Evolutionary conservation across 2,329 filamentous ascomycete species (phyloP).

Genomic region (Xylariaceae sp.): DNA sequence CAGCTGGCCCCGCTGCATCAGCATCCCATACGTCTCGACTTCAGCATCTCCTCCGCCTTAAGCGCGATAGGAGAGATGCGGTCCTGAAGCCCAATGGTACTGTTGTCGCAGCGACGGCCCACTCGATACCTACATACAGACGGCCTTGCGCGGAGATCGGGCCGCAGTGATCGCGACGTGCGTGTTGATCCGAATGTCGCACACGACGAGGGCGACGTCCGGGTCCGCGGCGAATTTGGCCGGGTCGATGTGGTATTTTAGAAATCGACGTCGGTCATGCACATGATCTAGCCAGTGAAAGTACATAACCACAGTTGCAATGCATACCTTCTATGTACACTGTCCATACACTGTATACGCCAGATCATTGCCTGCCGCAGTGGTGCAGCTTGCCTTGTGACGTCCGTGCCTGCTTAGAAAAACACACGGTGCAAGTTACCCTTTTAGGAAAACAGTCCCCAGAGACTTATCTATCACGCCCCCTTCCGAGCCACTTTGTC

Average conservation of each 20-base stretch:
- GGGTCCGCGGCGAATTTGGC: slow-evolving; percentile 43
- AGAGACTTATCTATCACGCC: too few species aligned
- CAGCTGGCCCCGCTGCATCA: slow-evolving; percentile 26
- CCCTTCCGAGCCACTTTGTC: too few species aligned
- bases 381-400: too few species aligned
- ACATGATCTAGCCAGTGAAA: too few species aligned
- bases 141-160: slow-evolving; percentile 49
- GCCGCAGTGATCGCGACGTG: slow-evolving; percentile 47
- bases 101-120: slow-evolving; percentile 44
- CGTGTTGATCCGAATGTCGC: slow-evolving; percentile 48
- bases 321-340: too few species aligned
- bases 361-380: too few species aligned
- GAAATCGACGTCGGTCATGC: too few species aligned
- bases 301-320: too few species aligned
- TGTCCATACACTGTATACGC: too few species aligned
- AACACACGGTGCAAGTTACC: too few species aligned
- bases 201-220: slow-evolving; percentile 51
- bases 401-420: too few species aligned
- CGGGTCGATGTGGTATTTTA: slow-evolving; percentile 50
- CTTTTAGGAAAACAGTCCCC: too few species aligned
- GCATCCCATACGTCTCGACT: slow-evolving; percentile 40
- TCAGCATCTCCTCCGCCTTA: slow-evolving; percentile 42
- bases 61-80: slow-evolving; percentile 38
- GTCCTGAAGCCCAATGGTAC: slow-evolving; percentile 49
- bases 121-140: slow-evolving; percentile 55